Conservation (phyloP, 2,329 filamentous ascomycete species). For the Ascochyta koolunga region DNA sequence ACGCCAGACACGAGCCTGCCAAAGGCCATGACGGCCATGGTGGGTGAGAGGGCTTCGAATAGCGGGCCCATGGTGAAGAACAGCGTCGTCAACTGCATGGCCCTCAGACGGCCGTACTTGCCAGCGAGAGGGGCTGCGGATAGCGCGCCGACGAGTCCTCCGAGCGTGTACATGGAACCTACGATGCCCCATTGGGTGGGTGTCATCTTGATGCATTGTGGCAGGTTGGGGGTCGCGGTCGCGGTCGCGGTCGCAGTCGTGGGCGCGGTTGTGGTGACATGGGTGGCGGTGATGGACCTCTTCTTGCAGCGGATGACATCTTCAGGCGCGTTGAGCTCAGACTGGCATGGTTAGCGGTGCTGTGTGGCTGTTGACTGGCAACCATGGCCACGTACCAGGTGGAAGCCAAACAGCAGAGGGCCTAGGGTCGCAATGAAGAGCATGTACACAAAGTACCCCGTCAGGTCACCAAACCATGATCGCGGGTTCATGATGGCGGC, state of each 20-base stretch:
- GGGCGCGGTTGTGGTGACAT: too few relatives aligned
- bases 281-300: constrained; percentile 55
- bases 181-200: constrained; percentile 82
- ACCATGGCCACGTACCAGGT: constrained; percentile 66
- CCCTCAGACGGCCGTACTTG: constrained; percentile 72
- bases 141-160: constrained; percentile 84
- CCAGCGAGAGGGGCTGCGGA: constrained; percentile 80
- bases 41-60: constrained; percentile 73
- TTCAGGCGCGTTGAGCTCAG: constrained; percentile 93
- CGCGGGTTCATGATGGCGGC: constrained; percentile 44
- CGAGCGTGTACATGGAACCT: constrained; percentile 88
- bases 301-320: constrained; percentile 88
- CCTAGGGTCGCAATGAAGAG: constrained; percentile 80
- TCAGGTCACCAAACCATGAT: constrained; percentile 59
- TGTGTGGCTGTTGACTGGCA: not conserved
- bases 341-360: constrained; percentile 58
- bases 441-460: constrained; percentile 77
- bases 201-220: constrained; percentile 88
- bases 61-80: constrained; percentile 78
- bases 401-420: constrained; percentile 92
- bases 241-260: constrained; percentile 38
- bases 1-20: constrained; percentile 82
- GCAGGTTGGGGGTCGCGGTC: constrained; percentile 52
- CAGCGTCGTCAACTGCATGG: constrained; percentile 77
- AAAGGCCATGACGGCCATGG: constrained; percentile 69